Evolutionary conservation across 148 eudicot species (phyloP).

Genomic region (Nyssa sinensis): DNA sequence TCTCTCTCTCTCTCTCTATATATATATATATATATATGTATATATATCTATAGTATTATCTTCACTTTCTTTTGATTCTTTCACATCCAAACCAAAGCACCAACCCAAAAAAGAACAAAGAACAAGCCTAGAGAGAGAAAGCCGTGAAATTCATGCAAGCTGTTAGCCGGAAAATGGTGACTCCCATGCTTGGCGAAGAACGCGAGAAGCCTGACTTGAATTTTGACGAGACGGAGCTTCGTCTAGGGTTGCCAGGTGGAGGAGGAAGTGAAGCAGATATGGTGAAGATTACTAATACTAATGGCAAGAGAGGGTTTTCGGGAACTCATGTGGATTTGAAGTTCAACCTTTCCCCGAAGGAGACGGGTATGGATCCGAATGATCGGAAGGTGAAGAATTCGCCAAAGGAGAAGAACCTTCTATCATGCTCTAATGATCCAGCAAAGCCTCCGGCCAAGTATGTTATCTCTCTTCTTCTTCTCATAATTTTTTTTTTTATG

Average conservation of each 20-base stretch:
- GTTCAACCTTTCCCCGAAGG: conserved; percentile 38
- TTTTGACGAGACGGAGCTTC: conserved; percentile 52
- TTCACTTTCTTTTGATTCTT: too few species aligned
- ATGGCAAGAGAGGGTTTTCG: conserved; percentile 48
- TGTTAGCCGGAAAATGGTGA: conserved; percentile 8
- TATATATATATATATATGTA: too few species aligned
- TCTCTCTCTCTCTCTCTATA: background rate
- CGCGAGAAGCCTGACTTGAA: conserved; percentile 4
- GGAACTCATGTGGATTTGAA: conserved; percentile 51
- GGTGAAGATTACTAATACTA: conserved; percentile 18
- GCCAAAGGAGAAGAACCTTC: conserved; percentile 14
- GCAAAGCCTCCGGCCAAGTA: conserved; percentile 59
- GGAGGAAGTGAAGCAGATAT: conserved; percentile 12
- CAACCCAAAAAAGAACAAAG: background rate
- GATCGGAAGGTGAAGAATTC: background rate
- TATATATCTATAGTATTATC: too few species aligned
- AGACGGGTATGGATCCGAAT: background rate
- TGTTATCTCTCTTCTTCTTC: conserved; percentile 2
- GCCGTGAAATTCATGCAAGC: background rate
- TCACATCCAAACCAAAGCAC: background rate
- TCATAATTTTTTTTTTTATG: background rate
- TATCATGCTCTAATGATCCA: conserved; percentile 9
- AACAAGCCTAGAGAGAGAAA: too few species aligned
- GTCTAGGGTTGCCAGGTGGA: conserved; percentile 52
- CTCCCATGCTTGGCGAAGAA: background rate